Percentiles rank a stretch among this genome's conserved stretches.
Evolutionary conservation across 2,329 filamentous ascomycete species (phyloP).

Genomic region (Arthrobotrys conoides): DNA sequence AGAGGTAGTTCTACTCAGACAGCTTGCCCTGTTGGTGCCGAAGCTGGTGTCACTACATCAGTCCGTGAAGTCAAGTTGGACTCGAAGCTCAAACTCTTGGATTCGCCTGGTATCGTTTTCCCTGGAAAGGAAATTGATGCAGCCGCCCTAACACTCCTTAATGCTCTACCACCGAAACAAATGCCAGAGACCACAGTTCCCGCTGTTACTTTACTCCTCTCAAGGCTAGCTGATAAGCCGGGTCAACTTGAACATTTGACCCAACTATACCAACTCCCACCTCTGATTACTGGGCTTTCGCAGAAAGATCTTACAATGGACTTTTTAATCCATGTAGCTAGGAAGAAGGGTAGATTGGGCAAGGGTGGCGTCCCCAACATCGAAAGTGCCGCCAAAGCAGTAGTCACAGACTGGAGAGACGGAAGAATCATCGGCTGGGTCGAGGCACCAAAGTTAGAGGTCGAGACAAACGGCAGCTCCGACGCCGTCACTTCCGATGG

Average conservation of each 20-base stretch:
- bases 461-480: constrained; percentile 68
- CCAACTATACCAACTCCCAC: constrained; percentile 85
- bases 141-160: constrained; percentile 87
- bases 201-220: constrained; percentile 86
- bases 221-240: constrained; percentile 80
- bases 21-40: constrained; percentile 88
- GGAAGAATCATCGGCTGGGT: constrained; percentile 94
- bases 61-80: constrained; percentile 93
- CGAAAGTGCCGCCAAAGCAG: constrained; percentile 86
- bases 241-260: constrained; percentile 84
- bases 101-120: constrained; percentile 96
- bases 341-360: constrained; percentile 89
- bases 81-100: constrained; percentile 91
- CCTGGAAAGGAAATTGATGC: constrained; percentile 75
- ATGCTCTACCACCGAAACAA: constrained; percentile 92
- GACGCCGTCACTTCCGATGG: constrained; percentile 68
- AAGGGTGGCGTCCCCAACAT: constrained; percentile 92
- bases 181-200: constrained; percentile 88
- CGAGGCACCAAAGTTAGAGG: constrained; percentile 78
- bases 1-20: constrained; percentile 77
- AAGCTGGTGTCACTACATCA: constrained; percentile 91
- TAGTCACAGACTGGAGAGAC: constrained; percentile 97
- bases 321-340: constrained; percentile 93
- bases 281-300: constrained; percentile 75
- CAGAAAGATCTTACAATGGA: constrained; percentile 86